phyloP scores from a whole-genome alignment of 1,284 basidiomycete species.

The Apiotrichum gamsii region DNA sequence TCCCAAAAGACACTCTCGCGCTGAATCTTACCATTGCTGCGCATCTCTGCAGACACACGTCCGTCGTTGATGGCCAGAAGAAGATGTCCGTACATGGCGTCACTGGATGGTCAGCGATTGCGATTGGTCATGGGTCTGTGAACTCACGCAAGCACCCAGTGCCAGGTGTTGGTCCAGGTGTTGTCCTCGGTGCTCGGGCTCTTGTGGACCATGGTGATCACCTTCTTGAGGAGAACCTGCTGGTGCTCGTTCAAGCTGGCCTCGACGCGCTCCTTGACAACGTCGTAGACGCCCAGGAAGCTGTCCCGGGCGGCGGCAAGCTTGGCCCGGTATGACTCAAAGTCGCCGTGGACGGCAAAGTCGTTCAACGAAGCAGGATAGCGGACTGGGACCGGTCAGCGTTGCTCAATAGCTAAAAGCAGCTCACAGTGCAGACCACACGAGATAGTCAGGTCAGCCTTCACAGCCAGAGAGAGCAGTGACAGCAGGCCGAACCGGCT shows the following conservation, averaged over 20 bases:
- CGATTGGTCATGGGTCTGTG: constrained; percentile 37
- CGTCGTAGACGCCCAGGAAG: constrained; percentile 90
- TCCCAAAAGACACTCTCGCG: too few species aligned
- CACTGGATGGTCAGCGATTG: constrained; percentile 54
- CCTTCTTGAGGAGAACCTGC: constrained; percentile 81
- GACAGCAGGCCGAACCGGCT: constrained; percentile 89
- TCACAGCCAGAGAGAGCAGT: constrained; percentile 81
- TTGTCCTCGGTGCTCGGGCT: constrained; percentile 52
- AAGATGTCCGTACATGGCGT: constrained; percentile 84
- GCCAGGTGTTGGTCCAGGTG: constrained; percentile 97
- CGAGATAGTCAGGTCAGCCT: constrained; percentile 90
- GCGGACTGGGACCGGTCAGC: constrained; percentile 54
- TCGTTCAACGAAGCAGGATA: constrained; percentile 96
- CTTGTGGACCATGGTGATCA: constrained; percentile 65
- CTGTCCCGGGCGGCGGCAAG: constrained; percentile 68
- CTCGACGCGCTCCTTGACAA: constrained; percentile 86
- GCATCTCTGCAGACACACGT: constrained; percentile 82
- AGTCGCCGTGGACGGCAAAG: constrained; percentile 85
- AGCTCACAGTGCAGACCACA: constrained; percentile 76
- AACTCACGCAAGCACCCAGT: constrained; percentile 70
- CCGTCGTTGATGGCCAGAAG: constrained; percentile 86
- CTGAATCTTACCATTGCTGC: constrained; percentile 70
- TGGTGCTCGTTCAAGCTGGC: constrained; percentile 87
- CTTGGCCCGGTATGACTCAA: constrained; percentile 82
- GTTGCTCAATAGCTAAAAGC: background rate